Percentiles rank a stretch among this genome's conserved stretches.
phyloP scores from a whole-genome alignment of 352 stramenopile genomes.

The Phytophthora sojae region DNA sequence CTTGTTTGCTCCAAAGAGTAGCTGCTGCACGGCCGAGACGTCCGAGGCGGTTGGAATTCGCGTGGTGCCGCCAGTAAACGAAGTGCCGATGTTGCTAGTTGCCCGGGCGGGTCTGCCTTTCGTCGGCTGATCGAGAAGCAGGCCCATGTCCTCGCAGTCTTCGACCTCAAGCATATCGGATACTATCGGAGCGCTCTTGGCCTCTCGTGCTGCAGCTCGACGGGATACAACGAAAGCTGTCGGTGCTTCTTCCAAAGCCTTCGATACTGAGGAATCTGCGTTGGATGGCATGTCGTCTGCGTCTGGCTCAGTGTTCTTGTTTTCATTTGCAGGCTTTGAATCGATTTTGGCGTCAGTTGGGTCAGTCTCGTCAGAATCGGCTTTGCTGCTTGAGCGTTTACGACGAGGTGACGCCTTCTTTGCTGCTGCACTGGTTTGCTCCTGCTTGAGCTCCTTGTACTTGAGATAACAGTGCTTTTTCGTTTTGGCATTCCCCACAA shows the following conservation, averaged over 20 bases:
- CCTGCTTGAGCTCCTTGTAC: slow-evolving; percentile 85
- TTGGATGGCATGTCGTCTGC: slow-evolving; percentile 3
- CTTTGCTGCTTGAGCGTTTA: slow-evolving; percentile 21
- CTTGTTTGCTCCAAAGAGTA: slow-evolving; percentile 65
- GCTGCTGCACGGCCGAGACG: slow-evolving; percentile 52
- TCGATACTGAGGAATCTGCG: background rate
- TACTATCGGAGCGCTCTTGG: background rate
- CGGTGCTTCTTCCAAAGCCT: slow-evolving; percentile 1
- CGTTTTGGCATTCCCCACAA: slow-evolving; percentile 67
- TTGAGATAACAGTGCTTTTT: slow-evolving; percentile 89
- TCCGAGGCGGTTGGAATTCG: slow-evolving; percentile 49
- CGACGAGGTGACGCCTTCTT: slow-evolving; percentile 40
- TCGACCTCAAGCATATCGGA: slow-evolving; percentile 52
- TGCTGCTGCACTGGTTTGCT: slow-evolving; percentile 47
- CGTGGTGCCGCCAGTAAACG: slow-evolving; percentile 6
- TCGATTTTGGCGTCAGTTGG: background rate
- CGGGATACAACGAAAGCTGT: slow-evolving; percentile 23
- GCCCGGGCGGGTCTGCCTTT: slow-evolving; percentile 3
- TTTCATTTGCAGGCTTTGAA: background rate
- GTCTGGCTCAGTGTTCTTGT: slow-evolving; percentile 2
- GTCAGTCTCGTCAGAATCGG: background rate
- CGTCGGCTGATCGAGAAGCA: slow-evolving; percentile 20
- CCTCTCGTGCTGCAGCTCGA: slow-evolving; percentile 3
- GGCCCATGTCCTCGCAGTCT: slow-evolving; percentile 60
- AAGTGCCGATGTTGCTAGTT: background rate